Base-by-base conservation (phyloP, 2,329 filamentous ascomycete genomes). In the Trichoderma sp. region DNA sequence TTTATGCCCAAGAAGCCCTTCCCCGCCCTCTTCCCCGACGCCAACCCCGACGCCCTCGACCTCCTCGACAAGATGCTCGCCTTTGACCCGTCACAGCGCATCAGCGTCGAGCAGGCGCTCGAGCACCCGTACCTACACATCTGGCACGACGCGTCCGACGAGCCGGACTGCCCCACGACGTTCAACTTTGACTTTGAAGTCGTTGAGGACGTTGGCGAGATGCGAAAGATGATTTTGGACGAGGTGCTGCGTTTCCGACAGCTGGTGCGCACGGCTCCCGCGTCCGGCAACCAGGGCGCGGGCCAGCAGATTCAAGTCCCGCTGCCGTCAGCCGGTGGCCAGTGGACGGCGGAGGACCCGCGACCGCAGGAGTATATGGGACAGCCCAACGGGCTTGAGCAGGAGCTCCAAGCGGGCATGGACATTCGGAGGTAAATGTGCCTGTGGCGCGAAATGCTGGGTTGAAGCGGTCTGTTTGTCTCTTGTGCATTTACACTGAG, bases 171-270 rank as follows among this genome's bases (percentile, higher is more conserved):
- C 81, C 93, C 93, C 0, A 91, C 90, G 17, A 93, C 92, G 19
- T 99, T 99, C 80, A 93, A 99, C 82, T 99, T 99, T 81, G 90
- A 94, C 76, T 99, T 99, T 74, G 95, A 99, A 78, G 89, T 97
- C n/a, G 88, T 97, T 45, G 94, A 99, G 61, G 95, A 98, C 51
- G 93, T 99, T 21, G 85, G 83, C 24, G 91, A 97, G 71, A 98
- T 99, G 93, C 91, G 95, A 76, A 89, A 89, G 78, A 96, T 97
- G 92, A 99, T 99, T 69, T 83, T 97, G 66, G 90, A 94, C n/a
- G 95, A 99, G 78, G 95, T 99, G 56, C 84, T 88, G 74, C 85
- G 88, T 69, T 99, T 99, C 87, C 88, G 95, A 68, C 83, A 86
- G 74, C 71, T 77, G 39, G 85, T 87, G 14, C 81, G 84, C 58